phyloP scores from a whole-genome alignment of 305 asterid species.

The Rubia balearica region DNA sequence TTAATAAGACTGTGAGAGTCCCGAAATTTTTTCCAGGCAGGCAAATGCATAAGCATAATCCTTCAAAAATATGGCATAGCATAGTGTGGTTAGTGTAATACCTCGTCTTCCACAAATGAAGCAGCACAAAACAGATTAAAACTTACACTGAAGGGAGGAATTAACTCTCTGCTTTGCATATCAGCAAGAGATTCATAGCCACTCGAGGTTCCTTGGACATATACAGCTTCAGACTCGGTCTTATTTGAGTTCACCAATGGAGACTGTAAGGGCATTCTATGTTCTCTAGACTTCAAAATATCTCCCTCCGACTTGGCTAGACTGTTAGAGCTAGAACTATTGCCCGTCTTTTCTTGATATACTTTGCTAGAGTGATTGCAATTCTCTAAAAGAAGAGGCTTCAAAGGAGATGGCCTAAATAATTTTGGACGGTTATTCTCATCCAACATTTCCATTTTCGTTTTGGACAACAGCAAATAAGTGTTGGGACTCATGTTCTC shows the following conservation, averaged over 20 bases:
- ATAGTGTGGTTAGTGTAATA: not conserved
- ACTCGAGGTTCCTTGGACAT: not conserved
- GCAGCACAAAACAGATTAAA: not conserved
- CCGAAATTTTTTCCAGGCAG: not conserved
- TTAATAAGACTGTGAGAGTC: not conserved
- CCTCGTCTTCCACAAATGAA: not conserved
- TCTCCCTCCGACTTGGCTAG: not conserved
- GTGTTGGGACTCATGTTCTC: constrained; percentile 6
- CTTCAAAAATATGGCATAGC: not conserved
- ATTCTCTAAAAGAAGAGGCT: not conserved
- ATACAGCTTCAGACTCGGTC: not conserved
- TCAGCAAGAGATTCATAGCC: constrained; percentile 2
- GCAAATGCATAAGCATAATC: not conserved
- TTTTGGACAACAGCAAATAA: not conserved
- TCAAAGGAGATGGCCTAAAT: constrained; percentile 8
- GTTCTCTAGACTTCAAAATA: not conserved
- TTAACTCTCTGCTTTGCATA: not conserved
- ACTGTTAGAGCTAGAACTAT: not conserved
- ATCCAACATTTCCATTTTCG: constrained; percentile 1
- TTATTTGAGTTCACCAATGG: constrained; percentile 1
- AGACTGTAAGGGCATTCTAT: constrained; percentile 5
- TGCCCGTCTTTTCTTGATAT: too few species aligned
- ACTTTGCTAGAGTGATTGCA: not conserved
- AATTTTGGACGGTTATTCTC: not conserved
- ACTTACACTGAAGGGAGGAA: constrained; percentile 2